phyloP scores from a whole-genome alignment of 2,329 filamentous ascomycete genomes.

The Botrytis byssoidea region DNA sequence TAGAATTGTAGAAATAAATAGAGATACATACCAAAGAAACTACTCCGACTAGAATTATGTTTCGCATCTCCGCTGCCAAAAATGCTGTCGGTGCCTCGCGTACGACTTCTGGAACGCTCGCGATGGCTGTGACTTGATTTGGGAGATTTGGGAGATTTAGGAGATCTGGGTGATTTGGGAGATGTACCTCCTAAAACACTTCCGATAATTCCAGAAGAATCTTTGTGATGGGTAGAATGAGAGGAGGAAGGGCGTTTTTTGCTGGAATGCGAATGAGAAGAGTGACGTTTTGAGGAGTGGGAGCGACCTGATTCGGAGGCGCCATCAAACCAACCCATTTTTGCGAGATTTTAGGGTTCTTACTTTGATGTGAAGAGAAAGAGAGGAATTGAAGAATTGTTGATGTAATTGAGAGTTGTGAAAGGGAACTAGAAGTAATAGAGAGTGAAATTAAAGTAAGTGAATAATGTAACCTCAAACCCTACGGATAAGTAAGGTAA shows the following conservation, averaged over 20 bases:
- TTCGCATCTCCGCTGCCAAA: conserved; percentile 44
- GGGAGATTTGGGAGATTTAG: background rate
- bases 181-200: background rate
- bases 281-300: conserved; percentile 31
- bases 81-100: conserved; percentile 38
- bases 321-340: conserved; percentile 49
- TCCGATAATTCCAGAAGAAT: conserved; percentile 11
- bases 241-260: conserved; percentile 29
- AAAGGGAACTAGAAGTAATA: background rate
- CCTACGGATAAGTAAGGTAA: background rate
- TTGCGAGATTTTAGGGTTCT: background rate
- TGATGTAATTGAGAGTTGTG: background rate
- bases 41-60: conserved; percentile 45
- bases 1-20: background rate
- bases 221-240: conserved; percentile 19
- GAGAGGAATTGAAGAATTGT: background rate
- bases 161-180: conserved; percentile 7
- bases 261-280: conserved; percentile 31
- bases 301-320: conserved; percentile 37
- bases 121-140: conserved; percentile 21
- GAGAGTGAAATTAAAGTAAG: background rate
- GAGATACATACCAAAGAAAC: conserved; percentile 39
- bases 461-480: background rate
- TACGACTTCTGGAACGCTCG: conserved; percentile 36
- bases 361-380: background rate